phyloP scores from a whole-genome alignment of 2,329 filamentous ascomycete genomes.

The Scytalidium lignicola region DNA sequence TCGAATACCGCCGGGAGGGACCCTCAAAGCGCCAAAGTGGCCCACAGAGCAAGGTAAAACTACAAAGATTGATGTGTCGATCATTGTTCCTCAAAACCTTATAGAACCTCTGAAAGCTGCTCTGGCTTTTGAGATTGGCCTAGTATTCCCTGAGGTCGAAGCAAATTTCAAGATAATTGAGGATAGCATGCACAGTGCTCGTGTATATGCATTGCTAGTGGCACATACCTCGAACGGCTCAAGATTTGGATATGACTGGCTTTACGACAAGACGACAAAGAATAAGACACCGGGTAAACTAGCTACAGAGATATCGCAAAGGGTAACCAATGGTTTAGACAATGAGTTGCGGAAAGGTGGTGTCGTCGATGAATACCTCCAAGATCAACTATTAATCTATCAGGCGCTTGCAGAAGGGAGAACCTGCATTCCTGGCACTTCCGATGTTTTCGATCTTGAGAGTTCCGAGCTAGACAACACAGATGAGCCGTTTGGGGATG shows the following conservation, averaged over 20 bases:
- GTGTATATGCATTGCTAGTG: conserved; percentile 53
- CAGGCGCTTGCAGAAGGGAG: conserved; percentile 51
- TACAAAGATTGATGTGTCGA: conserved; percentile 43
- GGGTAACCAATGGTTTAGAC: conserved; percentile 41
- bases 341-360: conserved; percentile 40
- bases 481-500: conserved; percentile 49
- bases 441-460: conserved; percentile 16
- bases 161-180: conserved; percentile 42
- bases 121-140: conserved; percentile 35
- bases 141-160: conserved; percentile 38
- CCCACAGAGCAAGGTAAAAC: conserved; percentile 29
- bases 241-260: conserved; percentile 45
- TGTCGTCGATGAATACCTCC: conserved; percentile 50
- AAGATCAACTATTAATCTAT: conserved; percentile 58
- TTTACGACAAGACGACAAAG: conserved; percentile 35
- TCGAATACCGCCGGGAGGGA: conserved; percentile 33
- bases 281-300: conserved; percentile 23
- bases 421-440: conserved; percentile 29
- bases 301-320: conserved; percentile 36
- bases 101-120: conserved; percentile 36
- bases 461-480: conserved; percentile 37
- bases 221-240: conserved; percentile 42
- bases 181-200: conserved; percentile 44
- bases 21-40: conserved; percentile 30
- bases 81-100: conserved; percentile 43